Evolutionary conservation across 108 stramenopile species (phyloP).

Genomic region (Nitzschia putrida): DNA sequence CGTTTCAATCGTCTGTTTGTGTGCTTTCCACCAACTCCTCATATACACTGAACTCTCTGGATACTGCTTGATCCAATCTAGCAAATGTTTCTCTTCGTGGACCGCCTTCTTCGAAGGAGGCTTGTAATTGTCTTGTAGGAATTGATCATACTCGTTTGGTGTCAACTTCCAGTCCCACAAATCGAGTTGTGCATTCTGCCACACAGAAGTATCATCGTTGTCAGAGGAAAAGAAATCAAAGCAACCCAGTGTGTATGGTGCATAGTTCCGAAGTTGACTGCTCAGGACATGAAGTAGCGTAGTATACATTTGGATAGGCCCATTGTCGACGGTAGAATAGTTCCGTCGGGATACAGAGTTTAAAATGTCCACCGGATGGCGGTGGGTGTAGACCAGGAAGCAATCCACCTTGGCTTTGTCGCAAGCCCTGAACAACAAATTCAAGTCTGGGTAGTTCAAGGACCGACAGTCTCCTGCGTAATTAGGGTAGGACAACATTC

Average conservation of each 20-base stretch:
- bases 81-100: not conserved
- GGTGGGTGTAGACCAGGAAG: constrained; percentile 10
- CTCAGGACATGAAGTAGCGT: not conserved
- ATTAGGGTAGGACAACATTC: constrained; percentile 28
- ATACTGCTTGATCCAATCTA: not conserved
- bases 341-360: constrained; percentile 3
- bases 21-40: not conserved
- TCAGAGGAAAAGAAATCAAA: constrained; percentile 5
- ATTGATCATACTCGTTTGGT: not conserved
- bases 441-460: constrained; percentile 25
- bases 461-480: constrained; percentile 7
- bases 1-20: not conserved
- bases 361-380: constrained; percentile 15
- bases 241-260: not conserved
- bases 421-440: constrained; percentile 22
- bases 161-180: not conserved
- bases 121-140: not conserved
- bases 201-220: not conserved
- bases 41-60: not conserved
- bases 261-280: not conserved
- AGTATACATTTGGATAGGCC: constrained; percentile 3
- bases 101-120: not conserved
- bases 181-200: constrained; percentile 27
- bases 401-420: constrained; percentile 19
- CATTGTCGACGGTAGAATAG: too few relatives aligned